Percentiles rank a stretch among this genome's conserved stretches.
Conservation (phyloP, 208 protist species). For the Wallacemonas collosoma region DNA sequence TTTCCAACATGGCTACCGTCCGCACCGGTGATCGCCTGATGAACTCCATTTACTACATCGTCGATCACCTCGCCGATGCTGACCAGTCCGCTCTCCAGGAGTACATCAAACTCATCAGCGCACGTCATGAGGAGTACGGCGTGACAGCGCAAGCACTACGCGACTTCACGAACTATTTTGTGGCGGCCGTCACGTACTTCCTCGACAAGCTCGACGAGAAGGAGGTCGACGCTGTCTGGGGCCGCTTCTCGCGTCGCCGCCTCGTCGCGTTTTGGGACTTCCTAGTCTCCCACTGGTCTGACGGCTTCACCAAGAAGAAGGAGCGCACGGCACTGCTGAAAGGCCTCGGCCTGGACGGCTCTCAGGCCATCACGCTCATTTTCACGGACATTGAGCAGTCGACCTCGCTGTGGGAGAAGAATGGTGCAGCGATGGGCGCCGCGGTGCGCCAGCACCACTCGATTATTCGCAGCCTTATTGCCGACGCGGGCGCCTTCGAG, state of each 20-base stretch:
- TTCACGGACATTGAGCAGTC: slow-evolving; percentile 50
- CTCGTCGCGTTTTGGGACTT: slow-evolving; percentile 5
- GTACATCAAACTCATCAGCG: slow-evolving; percentile 20
- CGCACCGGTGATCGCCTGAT: slow-evolving; percentile 25
- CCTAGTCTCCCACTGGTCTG: background rate
- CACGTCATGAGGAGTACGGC: slow-evolving; percentile 15
- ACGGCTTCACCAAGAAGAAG: background rate
- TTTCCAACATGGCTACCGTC: slow-evolving; percentile 25
- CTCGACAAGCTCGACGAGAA: background rate
- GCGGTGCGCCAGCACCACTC: slow-evolving; percentile 44
- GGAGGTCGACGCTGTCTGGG: background rate
- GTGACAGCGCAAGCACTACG: background rate
- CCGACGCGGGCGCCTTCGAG: slow-evolving; percentile 27
- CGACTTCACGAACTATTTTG: slow-evolving; percentile 7
- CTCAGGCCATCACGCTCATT: slow-evolving; percentile 23
- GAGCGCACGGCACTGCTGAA: slow-evolving; percentile 8
- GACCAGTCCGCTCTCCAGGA: slow-evolving; percentile 18
- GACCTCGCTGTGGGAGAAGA: slow-evolving; percentile 41
- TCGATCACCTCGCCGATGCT: slow-evolving; percentile 24
- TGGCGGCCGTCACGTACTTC: background rate
- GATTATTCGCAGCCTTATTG: slow-evolving; percentile 43
- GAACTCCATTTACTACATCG: slow-evolving; percentile 27
- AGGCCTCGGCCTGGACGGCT: slow-evolving; percentile 9
- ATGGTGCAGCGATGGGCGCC: slow-evolving; percentile 26
- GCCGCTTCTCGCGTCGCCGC: background rate